Evolutionary conservation across 257 asterid species (phyloP).

Genomic region (Jasminum sambac): DNA sequence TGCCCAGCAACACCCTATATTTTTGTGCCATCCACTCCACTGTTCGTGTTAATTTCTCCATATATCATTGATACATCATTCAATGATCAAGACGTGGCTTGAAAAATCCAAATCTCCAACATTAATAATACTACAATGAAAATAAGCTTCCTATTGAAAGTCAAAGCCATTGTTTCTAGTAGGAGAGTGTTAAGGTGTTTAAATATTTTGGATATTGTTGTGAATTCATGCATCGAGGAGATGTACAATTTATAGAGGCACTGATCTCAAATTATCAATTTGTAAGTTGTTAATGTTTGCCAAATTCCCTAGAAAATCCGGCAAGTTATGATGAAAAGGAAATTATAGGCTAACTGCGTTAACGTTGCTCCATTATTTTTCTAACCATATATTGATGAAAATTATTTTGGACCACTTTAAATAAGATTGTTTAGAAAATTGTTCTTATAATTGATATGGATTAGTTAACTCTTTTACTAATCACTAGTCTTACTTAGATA

Average conservation of each 20-base stretch:
- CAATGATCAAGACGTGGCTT: conserved; percentile 27
- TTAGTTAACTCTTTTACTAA: too few species aligned
- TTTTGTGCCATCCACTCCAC: conserved; percentile 45
- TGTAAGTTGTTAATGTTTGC: neutral
- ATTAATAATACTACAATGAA: conserved; percentile 19
- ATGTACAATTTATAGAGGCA: neutral
- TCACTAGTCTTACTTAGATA: too few species aligned
- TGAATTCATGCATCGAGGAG: neutral
- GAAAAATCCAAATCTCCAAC: conserved; percentile 30
- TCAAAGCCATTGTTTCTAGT: conserved; percentile 14
- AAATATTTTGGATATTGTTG: neutral
- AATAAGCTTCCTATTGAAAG: conserved; percentile 15
- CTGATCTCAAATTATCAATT: neutral
- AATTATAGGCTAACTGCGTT: conserved; percentile 10
- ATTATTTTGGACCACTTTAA: too few species aligned
- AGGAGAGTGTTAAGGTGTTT: neutral
- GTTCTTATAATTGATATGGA: too few species aligned
- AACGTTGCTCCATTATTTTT: conserved; percentile 19
- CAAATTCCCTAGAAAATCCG: neutral
- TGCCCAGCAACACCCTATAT: conserved; percentile 31
- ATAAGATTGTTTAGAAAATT: too few species aligned
- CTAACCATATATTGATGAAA: too few species aligned
- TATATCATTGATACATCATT: conserved; percentile 32
- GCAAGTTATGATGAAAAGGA: neutral
- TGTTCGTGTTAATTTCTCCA: conserved; percentile 34